phyloP scores from a whole-genome alignment of 2,329 filamentous ascomycete species.

The Calonectria montana region DNA sequence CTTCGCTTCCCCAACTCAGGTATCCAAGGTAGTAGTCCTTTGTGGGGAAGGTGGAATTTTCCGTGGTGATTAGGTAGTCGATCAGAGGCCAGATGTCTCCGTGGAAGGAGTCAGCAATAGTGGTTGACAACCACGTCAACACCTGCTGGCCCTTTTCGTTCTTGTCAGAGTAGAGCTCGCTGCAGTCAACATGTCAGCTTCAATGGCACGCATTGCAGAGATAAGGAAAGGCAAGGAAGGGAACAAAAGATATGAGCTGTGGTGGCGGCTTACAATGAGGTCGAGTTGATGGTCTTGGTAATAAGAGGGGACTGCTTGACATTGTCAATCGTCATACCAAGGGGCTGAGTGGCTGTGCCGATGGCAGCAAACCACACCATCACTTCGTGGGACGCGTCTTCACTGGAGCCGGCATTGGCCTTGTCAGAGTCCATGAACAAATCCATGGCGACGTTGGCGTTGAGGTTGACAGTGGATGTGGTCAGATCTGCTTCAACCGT shows the following conservation, averaged over 20 bases:
- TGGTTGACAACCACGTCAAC: conserved; percentile 59
- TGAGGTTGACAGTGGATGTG: conserved; percentile 57
- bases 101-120: conserved; percentile 53
- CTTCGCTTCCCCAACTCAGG: conserved; percentile 63
- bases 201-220: neutral
- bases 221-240: neutral
- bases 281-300: conserved; percentile 51
- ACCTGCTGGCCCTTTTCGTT: conserved; percentile 58
- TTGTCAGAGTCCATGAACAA: conserved; percentile 66
- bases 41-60: conserved; percentile 50
- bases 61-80: conserved; percentile 50
- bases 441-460: conserved; percentile 69
- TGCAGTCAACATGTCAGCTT: conserved; percentile 33
- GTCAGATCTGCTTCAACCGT: conserved; percentile 50
- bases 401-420: conserved; percentile 52
- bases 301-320: conserved; percentile 46
- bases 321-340: conserved; percentile 50
- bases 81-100: conserved; percentile 61
- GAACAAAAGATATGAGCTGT: neutral
- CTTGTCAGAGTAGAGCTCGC: conserved; percentile 54
- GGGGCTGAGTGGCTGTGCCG: conserved; percentile 59
- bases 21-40: conserved; percentile 61
- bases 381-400: conserved; percentile 61
- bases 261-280: conserved; percentile 52
- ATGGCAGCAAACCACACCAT: conserved; percentile 68